Base-by-base conservation (phyloP, 768 basidiomycete genomes). In the Terana coerulea region DNA sequence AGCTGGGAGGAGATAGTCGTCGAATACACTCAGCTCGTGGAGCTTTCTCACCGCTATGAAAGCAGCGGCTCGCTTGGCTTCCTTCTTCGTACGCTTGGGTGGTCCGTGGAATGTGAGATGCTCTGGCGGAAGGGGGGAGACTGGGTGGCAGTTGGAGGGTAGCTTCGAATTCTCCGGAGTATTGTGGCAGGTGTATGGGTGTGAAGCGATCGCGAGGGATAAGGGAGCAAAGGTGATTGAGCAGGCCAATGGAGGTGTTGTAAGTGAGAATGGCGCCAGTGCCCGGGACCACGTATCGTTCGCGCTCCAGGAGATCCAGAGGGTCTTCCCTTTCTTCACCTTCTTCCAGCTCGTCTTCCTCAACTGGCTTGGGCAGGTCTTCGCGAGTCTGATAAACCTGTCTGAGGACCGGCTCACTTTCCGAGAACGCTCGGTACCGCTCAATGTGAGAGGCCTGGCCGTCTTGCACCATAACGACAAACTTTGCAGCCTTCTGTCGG, bases 231-330 rank as follows among this genome's bases (percentile, higher is more conserved):
- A 92, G 76, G 48, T 84, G 78, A 59, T 79, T 78, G 49, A 95
- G 75, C 29, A 93, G 70, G 17, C 75, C 74, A 45, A 92, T 78
- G 2, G 89, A 78, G 48, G 82, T 84, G 58, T 84, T 83, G 62
- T 89, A 92, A 1, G 88, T 90, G 40, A 95, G 77, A 33, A 86
- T 74, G 3, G 93, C 92, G 1, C 86, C 86, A 0, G 88, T 87
- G 3, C 78, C 73, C 5, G 79, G 74, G 9, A 91, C 81, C 25
- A 85, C 77, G 65, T 82, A 91, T 49, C 86, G 79, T 67, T 91
- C 86, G n/a, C 88, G 77, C 40, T 75, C 74, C 1, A 74, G 72
- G 10, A 90, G 64, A 64, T 89, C 87, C 14, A 66, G 70, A 1
- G 79, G 75, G 51, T 80, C 71, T 62, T 69, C 56, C 59, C 66